Conservation (phyloP, 768 basidiomycete genomes). For the Russula sp. region DNA sequence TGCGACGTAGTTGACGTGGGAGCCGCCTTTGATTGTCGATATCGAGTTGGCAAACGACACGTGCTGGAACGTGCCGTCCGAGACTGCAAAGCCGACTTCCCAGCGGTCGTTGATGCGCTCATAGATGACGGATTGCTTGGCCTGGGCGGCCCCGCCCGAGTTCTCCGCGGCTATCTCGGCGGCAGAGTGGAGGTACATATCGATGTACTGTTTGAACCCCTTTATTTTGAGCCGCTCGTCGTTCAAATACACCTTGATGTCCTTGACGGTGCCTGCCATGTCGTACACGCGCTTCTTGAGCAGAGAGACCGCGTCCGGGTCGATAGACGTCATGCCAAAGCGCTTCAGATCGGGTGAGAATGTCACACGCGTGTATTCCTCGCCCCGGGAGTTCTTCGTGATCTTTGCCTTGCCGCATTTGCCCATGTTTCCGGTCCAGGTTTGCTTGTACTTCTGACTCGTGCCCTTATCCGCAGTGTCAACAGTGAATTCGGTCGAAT, state of each 20-base stretch:
- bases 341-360: slow-evolving; percentile 89
- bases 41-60: slow-evolving; percentile 99
- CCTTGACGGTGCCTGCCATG: slow-evolving; percentile 90
- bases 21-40: slow-evolving; percentile 93
- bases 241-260: slow-evolving; percentile 90
- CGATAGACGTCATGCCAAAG: slow-evolving; percentile 88
- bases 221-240: slow-evolving; percentile 89
- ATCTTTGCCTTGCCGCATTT: slow-evolving; percentile 87
- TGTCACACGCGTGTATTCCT: slow-evolving; percentile 89
- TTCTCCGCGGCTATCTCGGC: slow-evolving; percentile 61
- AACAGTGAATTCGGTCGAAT: slow-evolving; percentile 91
- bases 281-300: slow-evolving; percentile 94
- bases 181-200: slow-evolving; percentile 81
- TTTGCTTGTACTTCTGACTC: slow-evolving; percentile 89
- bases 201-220: slow-evolving; percentile 95
- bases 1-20: slow-evolving; percentile 78
- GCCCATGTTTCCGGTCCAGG: slow-evolving; percentile 91
- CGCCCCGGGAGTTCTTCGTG: slow-evolving; percentile 78
- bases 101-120: slow-evolving; percentile 78
- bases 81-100: slow-evolving; percentile 94
- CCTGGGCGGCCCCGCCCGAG: slow-evolving; percentile 72
- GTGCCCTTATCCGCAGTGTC: slow-evolving; percentile 91
- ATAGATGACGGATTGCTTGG: slow-evolving; percentile 75
- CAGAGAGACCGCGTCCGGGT: slow-evolving; percentile 84
- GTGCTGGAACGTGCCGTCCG: slow-evolving; percentile 87